These are phyloP conservation scores for Kwoniella sp. DNA, from an alignment of 768 basidiomycete genomes.

Conservation along the genomic window DNA sequence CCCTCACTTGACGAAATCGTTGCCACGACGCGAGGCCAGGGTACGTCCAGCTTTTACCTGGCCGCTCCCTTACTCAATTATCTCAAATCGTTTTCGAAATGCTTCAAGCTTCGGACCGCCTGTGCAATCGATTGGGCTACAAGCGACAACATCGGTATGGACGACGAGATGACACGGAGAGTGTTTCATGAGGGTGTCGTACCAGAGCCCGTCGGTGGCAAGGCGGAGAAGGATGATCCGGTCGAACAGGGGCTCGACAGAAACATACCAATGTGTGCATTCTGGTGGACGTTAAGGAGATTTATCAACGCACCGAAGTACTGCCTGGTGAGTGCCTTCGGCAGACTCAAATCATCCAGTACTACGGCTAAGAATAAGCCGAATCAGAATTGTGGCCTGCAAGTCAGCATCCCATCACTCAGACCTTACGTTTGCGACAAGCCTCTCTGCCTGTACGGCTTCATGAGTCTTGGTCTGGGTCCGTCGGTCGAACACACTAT, in stretches of 20 bases:
- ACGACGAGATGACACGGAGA: slow-evolving; percentile 19
- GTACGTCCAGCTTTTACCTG: slow-evolving; percentile 28
- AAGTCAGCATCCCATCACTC: slow-evolving; percentile 28
- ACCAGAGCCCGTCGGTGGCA: slow-evolving; percentile 11
- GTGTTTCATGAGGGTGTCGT: slow-evolving; percentile 15
- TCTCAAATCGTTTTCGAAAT: slow-evolving; percentile 32
- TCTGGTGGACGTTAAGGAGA: slow-evolving; percentile 34
- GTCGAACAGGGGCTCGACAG: slow-evolving; percentile 22
- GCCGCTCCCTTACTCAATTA: slow-evolving; percentile 26
- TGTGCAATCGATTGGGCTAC: slow-evolving; percentile 28
- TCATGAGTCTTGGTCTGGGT: slow-evolving; percentile 42
- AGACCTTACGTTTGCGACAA: slow-evolving; percentile 42
- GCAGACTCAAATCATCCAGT: background rate
- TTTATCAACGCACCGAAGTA: slow-evolving; percentile 37
- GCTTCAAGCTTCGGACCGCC: slow-evolving; percentile 30
- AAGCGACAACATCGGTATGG: slow-evolving; percentile 31
- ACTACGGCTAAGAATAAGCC: no score
- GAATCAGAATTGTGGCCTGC: slow-evolving; percentile 36
- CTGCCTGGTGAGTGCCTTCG: slow-evolving; percentile 29
- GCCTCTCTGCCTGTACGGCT: slow-evolving; percentile 35
- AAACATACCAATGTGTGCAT: slow-evolving; percentile 33
- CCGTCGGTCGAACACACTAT: slow-evolving; percentile 42
- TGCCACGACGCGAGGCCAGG: slow-evolving; percentile 18
- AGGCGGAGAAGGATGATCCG: slow-evolving; percentile 26
- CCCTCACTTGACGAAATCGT: slow-evolving; percentile 20